A percentile compares a stretch with the other conserved stretches of the same genome.
Evolutionary conservation across 129 eudicot species (phyloP).

Genomic region (Pseudognaphalium luteoalbum): DNA sequence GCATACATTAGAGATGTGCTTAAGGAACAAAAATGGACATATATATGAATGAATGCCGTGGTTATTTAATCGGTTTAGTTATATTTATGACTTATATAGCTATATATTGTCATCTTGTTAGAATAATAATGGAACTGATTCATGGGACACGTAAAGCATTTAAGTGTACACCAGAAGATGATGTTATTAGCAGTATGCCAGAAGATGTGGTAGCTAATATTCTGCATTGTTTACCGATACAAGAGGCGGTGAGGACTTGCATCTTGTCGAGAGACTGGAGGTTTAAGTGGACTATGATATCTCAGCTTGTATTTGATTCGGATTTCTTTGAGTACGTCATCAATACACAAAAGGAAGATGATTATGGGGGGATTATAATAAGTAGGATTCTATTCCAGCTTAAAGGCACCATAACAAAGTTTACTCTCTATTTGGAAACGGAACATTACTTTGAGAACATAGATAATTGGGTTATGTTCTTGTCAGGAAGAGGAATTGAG

Average conservation of each 20-base stretch:
- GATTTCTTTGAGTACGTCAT: background rate
- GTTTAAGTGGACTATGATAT: background rate
- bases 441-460: background rate
- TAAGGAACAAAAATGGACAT: no score
- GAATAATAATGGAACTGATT: no score
- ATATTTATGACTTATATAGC: no score
- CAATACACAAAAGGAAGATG: background rate
- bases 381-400: background rate
- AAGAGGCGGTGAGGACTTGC: background rate
- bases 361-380: background rate
- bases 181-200: background rate
- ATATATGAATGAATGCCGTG: no score
- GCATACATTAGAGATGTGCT: no score
- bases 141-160: background rate
- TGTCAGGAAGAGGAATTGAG: slow-evolving; percentile 9
- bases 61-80: no score
- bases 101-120: no score
- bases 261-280: background rate
- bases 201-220: background rate
- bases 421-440: background rate
- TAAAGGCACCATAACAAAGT: slow-evolving; percentile 15
- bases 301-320: slow-evolving; percentile 7
- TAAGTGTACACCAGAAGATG: background rate
- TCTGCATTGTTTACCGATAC: background rate
- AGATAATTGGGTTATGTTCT: background rate